These are phyloP conservation scores for Penicillium riverlandense DNA, from an alignment of 495 filamentous ascomycete genomes.

Conservation along the genomic window DNA sequence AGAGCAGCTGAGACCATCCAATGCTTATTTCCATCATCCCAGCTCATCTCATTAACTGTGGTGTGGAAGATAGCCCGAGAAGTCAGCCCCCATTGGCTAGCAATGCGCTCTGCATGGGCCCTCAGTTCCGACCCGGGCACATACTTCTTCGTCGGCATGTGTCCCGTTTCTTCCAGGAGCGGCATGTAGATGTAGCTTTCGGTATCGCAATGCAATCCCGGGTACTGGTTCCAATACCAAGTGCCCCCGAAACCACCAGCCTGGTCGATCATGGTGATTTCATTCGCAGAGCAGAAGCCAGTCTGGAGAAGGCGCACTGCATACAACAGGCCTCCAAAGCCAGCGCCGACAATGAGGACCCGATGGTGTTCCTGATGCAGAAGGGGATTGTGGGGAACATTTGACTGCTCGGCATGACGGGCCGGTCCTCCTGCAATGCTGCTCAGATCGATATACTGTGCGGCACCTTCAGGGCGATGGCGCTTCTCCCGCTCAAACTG, in stretches of 20 bases:
- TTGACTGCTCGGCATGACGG: too few species aligned
- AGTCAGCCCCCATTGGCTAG: slow-evolving; percentile 30
- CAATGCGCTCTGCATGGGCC: slow-evolving; percentile 14
- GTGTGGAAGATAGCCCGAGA: slow-evolving; percentile 38
- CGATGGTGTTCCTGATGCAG: neutral
- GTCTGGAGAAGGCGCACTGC: slow-evolving; percentile 43
- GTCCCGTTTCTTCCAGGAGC: slow-evolving; percentile 50
- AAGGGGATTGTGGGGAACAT: neutral
- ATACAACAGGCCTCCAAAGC: slow-evolving; percentile 39
- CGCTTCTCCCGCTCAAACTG: neutral
- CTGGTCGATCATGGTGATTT: slow-evolving; percentile 42
- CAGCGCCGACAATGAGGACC: slow-evolving; percentile 30
- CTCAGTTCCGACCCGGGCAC: slow-evolving; percentile 12
- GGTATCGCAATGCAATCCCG: slow-evolving; percentile 19
- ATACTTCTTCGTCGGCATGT: slow-evolving; percentile 37
- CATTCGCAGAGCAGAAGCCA: slow-evolving; percentile 21
- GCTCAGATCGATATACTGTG: slow-evolving; percentile 1
- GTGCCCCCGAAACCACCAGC: slow-evolving; percentile 43
- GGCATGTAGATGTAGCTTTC: slow-evolving; percentile 36
- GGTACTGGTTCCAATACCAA: slow-evolving; percentile 37
- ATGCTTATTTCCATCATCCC: slow-evolving; percentile 2
- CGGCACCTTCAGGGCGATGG: neutral
- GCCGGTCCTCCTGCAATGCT: too few species aligned
- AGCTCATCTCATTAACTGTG: slow-evolving; percentile 11
- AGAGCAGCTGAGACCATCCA: too few species aligned